These are phyloP conservation scores for Lavandula angustifolia DNA, from an alignment of 257 asterid species.

Conservation along the genomic window DNA sequence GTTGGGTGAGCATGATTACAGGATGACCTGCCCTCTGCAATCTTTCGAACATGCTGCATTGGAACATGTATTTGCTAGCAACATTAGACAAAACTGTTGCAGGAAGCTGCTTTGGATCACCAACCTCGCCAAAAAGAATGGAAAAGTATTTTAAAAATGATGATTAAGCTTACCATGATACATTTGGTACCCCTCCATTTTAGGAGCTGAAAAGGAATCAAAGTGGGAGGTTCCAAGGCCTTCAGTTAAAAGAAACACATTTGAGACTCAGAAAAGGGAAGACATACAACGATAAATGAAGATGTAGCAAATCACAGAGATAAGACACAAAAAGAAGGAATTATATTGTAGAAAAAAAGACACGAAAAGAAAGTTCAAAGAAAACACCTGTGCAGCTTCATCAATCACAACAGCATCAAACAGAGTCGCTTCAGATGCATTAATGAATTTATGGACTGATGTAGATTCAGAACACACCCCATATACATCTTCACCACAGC, in stretches of 20 bases:
- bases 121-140: slow-evolving; percentile 58
- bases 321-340: slow-evolving; percentile 20
- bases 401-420: slow-evolving; percentile 98
- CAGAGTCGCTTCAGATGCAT: slow-evolving; percentile 64
- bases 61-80: slow-evolving; percentile 87
- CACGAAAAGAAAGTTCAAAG: slow-evolving; percentile 23
- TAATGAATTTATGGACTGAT: slow-evolving; percentile 67
- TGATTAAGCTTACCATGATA: slow-evolving; percentile 68
- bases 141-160: slow-evolving; percentile 28
- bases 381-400: slow-evolving; percentile 96
- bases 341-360: neutral
- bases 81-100: slow-evolving; percentile 93
- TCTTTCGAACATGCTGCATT: slow-evolving; percentile 99
- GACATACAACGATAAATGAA: slow-evolving; percentile 14
- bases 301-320: slow-evolving; percentile 32
- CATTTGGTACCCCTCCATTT: slow-evolving; percentile 89
- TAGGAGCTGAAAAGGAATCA: slow-evolving; percentile 97
- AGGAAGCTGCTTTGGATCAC: slow-evolving; percentile 99
- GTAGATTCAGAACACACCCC: slow-evolving; percentile 86
- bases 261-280: slow-evolving; percentile 33
- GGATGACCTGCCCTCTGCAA: slow-evolving; percentile 98
- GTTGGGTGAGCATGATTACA: slow-evolving; percentile 87
- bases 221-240: slow-evolving; percentile 98
- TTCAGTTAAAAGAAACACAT: slow-evolving; percentile 30
- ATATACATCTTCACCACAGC: slow-evolving; percentile 94